Percentiles rank a stretch among this genome's conserved stretches.
Evolutionary conservation across 108 stramenopile genomes (phyloP).

Genomic region (Fistulifera solaris): DNA sequence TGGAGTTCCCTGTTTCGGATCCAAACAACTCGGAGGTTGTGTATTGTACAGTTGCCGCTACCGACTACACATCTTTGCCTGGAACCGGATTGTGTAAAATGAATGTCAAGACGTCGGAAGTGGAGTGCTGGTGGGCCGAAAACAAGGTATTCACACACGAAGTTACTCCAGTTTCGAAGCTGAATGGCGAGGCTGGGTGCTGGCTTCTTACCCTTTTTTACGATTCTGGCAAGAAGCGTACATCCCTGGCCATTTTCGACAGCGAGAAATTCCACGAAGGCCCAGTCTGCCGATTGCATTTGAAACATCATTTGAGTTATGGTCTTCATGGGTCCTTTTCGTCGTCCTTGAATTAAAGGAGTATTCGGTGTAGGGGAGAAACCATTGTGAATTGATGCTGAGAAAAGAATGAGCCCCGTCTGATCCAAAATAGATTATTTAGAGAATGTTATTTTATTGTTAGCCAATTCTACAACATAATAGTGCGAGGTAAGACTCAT

Average conservation of each 20-base stretch:
- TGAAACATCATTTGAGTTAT: no score
- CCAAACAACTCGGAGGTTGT: conserved; percentile 7
- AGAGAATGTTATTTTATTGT: no score
- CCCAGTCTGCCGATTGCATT: not conserved
- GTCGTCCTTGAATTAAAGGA: no score
- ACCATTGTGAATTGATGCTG: no score
- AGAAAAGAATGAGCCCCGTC: no score
- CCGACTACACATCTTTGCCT: conserved; percentile 11
- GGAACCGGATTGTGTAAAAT: conserved; percentile 8
- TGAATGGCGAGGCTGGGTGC: conserved; percentile 13
- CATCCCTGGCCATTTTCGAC: conserved; percentile 14
- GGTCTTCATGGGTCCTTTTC: no score
- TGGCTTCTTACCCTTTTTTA: conserved; percentile 13
- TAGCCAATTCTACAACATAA: no score
- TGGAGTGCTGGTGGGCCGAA: conserved; percentile 16
- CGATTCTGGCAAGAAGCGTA: conserved; percentile 10
- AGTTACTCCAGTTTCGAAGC: conserved; percentile 10
- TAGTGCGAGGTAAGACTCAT: no score
- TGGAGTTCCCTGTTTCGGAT: conserved; percentile 15
- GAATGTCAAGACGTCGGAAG: conserved; percentile 6
- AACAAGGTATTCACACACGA: conserved; percentile 9
- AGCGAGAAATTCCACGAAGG: conserved; percentile 11
- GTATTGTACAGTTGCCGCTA: conserved; percentile 10
- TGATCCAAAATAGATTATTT: no score
- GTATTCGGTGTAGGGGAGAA: no score